Conservation (phyloP, 1,284 basidiomycete genomes). For the Mixia osmundae region DNA sequence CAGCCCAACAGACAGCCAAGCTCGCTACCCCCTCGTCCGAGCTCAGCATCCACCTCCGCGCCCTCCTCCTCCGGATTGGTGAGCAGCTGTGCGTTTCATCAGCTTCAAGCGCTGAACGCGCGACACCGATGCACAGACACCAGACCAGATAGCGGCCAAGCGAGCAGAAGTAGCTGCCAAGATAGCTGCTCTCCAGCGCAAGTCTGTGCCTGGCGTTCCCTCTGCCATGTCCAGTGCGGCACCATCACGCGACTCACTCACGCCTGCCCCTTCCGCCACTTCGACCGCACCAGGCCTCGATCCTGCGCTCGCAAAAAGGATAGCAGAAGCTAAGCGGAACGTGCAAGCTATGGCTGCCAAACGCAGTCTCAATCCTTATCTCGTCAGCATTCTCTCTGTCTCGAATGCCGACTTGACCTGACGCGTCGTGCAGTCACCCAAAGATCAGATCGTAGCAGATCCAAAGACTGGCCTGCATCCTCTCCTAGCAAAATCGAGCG, state of each 20-base stretch:
- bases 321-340: slow-evolving; percentile 17
- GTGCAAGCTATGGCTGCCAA: slow-evolving; percentile 14
- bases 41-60: slow-evolving; percentile 3
- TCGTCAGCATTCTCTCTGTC: slow-evolving; percentile 29
- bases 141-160: slow-evolving; percentile 15
- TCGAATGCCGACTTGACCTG: neutral
- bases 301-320: slow-evolving; percentile 14
- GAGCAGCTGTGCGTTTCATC: neutral
- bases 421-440: slow-evolving; percentile 4
- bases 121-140: slow-evolving; percentile 2
- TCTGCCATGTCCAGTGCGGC: slow-evolving; percentile 1
- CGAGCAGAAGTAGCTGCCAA: slow-evolving; percentile 14
- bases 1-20: slow-evolving; percentile 4
- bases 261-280: slow-evolving; percentile 6
- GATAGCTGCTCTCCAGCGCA: slow-evolving; percentile 13
- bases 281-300: slow-evolving; percentile 1
- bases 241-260: neutral
- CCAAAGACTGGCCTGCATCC: slow-evolving; percentile 24
- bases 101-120: neutral
- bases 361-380: slow-evolving; percentile 38
- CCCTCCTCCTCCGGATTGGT: neutral
- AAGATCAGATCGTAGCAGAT: slow-evolving; percentile 7
- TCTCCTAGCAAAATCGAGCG: slow-evolving; percentile 28
- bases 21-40: slow-evolving; percentile 1
- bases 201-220: slow-evolving; percentile 1